Evolutionary conservation across 78 protist genomes (phyloP).

Genomic region (Paulinella micropora): DNA sequence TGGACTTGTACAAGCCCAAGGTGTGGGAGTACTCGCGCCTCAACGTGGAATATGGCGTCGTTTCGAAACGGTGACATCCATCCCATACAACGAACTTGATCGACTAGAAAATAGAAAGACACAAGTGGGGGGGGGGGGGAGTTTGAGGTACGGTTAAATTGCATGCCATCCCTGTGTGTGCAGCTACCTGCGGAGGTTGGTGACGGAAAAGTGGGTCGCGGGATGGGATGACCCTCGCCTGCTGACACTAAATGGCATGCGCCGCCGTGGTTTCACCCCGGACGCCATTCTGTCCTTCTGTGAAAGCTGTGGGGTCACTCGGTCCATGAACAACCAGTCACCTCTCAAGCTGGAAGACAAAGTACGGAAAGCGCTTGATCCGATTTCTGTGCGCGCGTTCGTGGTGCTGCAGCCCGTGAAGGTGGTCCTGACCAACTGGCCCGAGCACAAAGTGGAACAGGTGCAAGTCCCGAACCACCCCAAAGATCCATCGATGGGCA

Average conservation of each 20-base stretch:
- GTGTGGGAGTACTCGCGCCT: conserved; percentile 90
- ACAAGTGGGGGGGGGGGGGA: background rate
- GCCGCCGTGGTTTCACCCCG: conserved; percentile 84
- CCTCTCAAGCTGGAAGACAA: conserved; percentile 34
- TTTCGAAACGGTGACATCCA: conserved; percentile 92
- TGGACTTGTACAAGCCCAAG: conserved; percentile 73
- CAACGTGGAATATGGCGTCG: conserved; percentile 65
- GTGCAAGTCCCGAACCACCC: conserved; percentile 17
- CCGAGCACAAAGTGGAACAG: background rate
- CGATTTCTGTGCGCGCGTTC: conserved; percentile 16
- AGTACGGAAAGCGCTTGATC: conserved; percentile 40
- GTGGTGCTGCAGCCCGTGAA: conserved; percentile 39
- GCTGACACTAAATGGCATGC: conserved; percentile 65
- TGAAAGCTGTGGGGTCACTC: conserved; percentile 73
- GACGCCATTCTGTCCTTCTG: conserved; percentile 68
- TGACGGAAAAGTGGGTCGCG: conserved; percentile 30
- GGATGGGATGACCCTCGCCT: conserved; percentile 99
- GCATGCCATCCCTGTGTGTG: background rate
- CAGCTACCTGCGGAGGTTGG: background rate
- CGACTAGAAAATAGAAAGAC: too few species aligned
- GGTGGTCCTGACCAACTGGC: conserved; percentile 25
- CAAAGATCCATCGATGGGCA: background rate
- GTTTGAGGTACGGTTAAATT: background rate
- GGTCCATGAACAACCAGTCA: background rate
- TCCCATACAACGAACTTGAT: too few species aligned